Evolutionary conservation across 1,139 yeast genomes (phyloP).

Genomic region (Candida gigantensis): DNA sequence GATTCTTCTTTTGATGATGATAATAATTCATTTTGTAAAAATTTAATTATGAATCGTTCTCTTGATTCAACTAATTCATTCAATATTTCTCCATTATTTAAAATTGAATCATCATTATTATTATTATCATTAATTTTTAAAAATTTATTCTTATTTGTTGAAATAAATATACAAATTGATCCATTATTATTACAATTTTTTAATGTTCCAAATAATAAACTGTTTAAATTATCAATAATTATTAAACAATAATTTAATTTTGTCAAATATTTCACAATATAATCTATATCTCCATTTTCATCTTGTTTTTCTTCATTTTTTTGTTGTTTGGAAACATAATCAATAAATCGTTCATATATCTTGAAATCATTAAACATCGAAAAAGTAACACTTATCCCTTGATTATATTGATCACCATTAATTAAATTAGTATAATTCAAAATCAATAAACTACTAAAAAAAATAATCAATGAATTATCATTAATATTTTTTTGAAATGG

Average conservation of each 20-base stretch:
- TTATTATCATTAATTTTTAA: slow-evolving; percentile 9
- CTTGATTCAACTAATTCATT: slow-evolving; percentile 20
- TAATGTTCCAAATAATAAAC: slow-evolving; percentile 61
- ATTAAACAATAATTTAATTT: slow-evolving; percentile 51
- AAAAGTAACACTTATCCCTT: slow-evolving; percentile 54
- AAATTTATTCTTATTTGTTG: slow-evolving; percentile 7
- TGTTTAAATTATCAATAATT: slow-evolving; percentile 55
- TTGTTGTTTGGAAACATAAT: slow-evolving; percentile 17
- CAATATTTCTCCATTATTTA: slow-evolving; percentile 13
- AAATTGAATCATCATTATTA: slow-evolving; percentile 5
- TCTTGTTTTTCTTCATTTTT: slow-evolving; percentile 21
- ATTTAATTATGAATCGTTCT: slow-evolving; percentile 16
- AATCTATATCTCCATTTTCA: slow-evolving; percentile 30
- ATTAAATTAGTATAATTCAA: slow-evolving; percentile 58
- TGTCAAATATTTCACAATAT: slow-evolving; percentile 44
- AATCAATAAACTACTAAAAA: slow-evolving; percentile 36
- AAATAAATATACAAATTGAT: slow-evolving; percentile 20
- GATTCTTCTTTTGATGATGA: too few relatives aligned
- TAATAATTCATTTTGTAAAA: too few relatives aligned
- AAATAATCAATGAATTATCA: slow-evolving; percentile 35
- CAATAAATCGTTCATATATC: slow-evolving; percentile 42
- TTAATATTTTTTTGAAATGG: slow-evolving; percentile 34
- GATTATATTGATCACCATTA: slow-evolving; percentile 58
- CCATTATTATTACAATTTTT: slow-evolving; percentile 23
- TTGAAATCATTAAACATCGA: slow-evolving; percentile 62